These are phyloP conservation scores for Saturnispora galanensis DNA, from an alignment of 805 yeast species.

Conservation along the genomic window DNA sequence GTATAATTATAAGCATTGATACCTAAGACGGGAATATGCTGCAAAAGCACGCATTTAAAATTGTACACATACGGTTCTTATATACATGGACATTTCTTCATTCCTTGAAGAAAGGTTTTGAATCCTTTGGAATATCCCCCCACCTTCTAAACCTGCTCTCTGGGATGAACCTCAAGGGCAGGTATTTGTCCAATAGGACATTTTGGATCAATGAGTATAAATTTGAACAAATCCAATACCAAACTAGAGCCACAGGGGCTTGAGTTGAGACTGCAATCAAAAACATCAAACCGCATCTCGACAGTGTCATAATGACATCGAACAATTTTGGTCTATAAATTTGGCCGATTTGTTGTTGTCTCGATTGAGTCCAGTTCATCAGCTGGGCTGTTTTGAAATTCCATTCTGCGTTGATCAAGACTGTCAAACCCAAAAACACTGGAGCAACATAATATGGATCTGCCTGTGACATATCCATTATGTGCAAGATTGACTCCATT, in stretches of 20 bases:
- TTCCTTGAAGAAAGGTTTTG: constrained; percentile 3
- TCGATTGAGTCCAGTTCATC: constrained; percentile 32
- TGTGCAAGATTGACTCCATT: constrained; percentile 53
- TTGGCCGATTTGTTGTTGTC: constrained; percentile 12
- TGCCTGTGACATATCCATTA: constrained; percentile 43
- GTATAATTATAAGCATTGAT: too few relatives aligned
- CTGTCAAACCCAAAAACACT: constrained; percentile 54
- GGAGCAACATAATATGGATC: constrained; percentile 65
- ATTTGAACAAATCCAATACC: constrained; percentile 91
- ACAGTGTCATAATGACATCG: constrained; percentile 56
- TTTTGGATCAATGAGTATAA: constrained; percentile 69
- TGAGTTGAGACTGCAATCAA: constrained; percentile 79
- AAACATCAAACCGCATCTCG: constrained; percentile 67
- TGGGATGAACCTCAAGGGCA: constrained; percentile 51
- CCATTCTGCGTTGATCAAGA: constrained; percentile 78
- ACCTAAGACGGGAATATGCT: too few relatives aligned
- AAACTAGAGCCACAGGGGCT: constrained; percentile 70
- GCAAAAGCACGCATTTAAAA: not conserved
- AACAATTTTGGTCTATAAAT: constrained; percentile 41
- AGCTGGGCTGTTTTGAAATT: constrained; percentile 55
- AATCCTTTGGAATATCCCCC: constrained; percentile 8
- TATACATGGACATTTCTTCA: not conserved
- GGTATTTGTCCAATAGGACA: constrained; percentile 48
- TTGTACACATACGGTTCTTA: not conserved
- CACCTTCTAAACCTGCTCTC: constrained; percentile 21